Evolutionary conservation across 495 filamentous ascomycete genomes (phyloP).

Genomic region (Cercophora newfieldiana): DNA sequence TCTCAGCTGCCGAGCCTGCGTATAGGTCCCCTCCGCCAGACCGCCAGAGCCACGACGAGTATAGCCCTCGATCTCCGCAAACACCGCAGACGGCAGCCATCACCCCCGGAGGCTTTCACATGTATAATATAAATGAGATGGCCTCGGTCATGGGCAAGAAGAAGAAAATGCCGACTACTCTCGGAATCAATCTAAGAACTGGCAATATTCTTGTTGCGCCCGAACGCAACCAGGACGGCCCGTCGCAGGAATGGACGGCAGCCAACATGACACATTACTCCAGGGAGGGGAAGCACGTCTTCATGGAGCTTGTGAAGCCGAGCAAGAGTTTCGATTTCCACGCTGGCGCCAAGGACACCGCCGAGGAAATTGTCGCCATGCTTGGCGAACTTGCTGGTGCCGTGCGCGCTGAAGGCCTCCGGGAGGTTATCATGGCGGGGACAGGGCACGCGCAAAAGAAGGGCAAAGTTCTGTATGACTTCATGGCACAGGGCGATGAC

Average conservation of each 20-base stretch:
- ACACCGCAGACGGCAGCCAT: slow-evolving; percentile 38
- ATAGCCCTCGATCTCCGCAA: slow-evolving; percentile 25
- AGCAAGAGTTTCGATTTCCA: slow-evolving; percentile 96
- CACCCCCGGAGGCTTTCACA: slow-evolving; percentile 77
- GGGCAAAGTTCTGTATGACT: slow-evolving; percentile 89
- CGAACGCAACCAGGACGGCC: slow-evolving; percentile 74
- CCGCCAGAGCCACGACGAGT: slow-evolving; percentile 25
- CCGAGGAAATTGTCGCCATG: slow-evolving; percentile 83
- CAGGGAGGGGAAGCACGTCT: slow-evolving; percentile 96
- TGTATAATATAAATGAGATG: slow-evolving; percentile 97
- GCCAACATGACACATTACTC: slow-evolving; percentile 94
- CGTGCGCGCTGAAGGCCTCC: slow-evolving; percentile 76
- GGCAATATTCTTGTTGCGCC: slow-evolving; percentile 90
- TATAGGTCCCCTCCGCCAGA: slow-evolving; percentile 41
- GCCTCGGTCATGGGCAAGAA: slow-evolving; percentile 89
- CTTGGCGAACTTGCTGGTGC: slow-evolving; percentile 89
- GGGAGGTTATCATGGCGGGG: slow-evolving; percentile 82
- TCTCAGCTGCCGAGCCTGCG: slow-evolving; percentile 49
- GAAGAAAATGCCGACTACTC: slow-evolving; percentile 94
- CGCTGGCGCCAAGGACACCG: slow-evolving; percentile 94
- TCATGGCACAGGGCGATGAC: slow-evolving; percentile 93
- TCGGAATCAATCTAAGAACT: slow-evolving; percentile 85
- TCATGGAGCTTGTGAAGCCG: slow-evolving; percentile 85
- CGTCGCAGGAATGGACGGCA: slow-evolving; percentile 87
- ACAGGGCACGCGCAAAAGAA: slow-evolving; percentile 65